Evolutionary conservation across 306 rosid genomes (phyloP).

Genomic region (Sophora flavescens): DNA sequence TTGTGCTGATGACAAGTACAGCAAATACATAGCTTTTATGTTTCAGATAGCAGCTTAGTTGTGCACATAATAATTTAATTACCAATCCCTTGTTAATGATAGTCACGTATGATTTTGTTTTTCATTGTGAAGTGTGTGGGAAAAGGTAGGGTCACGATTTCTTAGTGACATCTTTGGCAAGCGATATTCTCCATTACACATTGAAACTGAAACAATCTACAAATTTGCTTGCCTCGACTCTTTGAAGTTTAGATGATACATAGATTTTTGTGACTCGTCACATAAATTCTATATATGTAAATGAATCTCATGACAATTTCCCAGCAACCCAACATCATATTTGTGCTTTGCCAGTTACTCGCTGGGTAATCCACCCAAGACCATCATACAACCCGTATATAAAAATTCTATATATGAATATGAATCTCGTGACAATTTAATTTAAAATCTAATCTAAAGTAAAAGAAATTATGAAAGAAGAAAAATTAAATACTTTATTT

Average conservation of each 20-base stretch:
- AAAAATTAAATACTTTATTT: too few species aligned
- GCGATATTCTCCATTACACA: conserved; percentile 35
- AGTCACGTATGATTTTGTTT: neutral
- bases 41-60: conserved; percentile 45
- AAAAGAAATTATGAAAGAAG: too few species aligned
- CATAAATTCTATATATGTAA: conserved; percentile 47
- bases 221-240: conserved; percentile 47
- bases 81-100: neutral
- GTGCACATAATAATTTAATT: conserved; percentile 31
- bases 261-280: conserved; percentile 47
- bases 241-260: conserved; percentile 56
- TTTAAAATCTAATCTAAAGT: too few species aligned
- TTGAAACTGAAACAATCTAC: conserved; percentile 54
- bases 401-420: too few species aligned
- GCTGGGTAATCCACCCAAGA: conserved; percentile 93
- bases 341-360: conserved; percentile 79
- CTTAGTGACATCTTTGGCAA: neutral
- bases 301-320: conserved; percentile 29
- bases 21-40: conserved; percentile 45
- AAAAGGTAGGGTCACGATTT: neutral
- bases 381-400: conserved; percentile 78
- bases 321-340: conserved; percentile 49
- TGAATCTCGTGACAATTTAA: too few species aligned
- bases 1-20: conserved; percentile 64
- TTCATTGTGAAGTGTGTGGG: neutral